These are phyloP conservation scores for Arthroderma sp. DNA, from an alignment of 2,329 filamentous ascomycete species.

Conservation along the genomic window DNA sequence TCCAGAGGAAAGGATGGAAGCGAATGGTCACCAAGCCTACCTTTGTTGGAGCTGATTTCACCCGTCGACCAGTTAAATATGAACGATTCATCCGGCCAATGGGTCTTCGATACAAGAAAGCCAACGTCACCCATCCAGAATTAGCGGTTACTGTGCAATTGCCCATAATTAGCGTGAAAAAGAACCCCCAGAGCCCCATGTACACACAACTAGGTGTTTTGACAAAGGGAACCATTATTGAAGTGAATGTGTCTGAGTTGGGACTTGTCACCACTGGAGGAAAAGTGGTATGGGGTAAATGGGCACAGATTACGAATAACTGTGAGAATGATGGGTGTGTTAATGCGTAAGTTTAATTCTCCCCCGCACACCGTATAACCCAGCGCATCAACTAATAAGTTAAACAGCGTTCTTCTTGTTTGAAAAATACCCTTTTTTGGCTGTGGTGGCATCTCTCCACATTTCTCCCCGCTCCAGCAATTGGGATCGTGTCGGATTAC, in stretches of 20 bases:
- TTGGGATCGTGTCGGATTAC: neutral
- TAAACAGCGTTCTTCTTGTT: constrained; percentile 17
- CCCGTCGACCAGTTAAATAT: constrained; percentile 69
- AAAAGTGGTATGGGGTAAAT: constrained; percentile 87
- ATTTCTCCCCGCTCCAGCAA: neutral
- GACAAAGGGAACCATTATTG: constrained; percentile 71
- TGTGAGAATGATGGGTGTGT: constrained; percentile 52
- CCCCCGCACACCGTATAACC: neutral
- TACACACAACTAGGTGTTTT: constrained; percentile 88
- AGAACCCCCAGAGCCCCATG: constrained; percentile 77
- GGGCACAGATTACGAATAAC: constrained; percentile 53
- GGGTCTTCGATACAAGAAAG: constrained; percentile 69
- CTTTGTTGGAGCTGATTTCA: constrained; percentile 87
- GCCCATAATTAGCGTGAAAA: constrained; percentile 65
- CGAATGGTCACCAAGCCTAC: constrained; percentile 64
- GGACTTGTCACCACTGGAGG: constrained; percentile 82
- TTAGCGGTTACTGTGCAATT: constrained; percentile 79
- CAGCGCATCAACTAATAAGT: neutral
- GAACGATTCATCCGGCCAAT: constrained; percentile 59
- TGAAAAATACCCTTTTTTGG: constrained; percentile 6
- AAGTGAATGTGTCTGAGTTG: constrained; percentile 87
- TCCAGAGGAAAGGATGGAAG: constrained; percentile 63
- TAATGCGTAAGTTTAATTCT: constrained; percentile 36
- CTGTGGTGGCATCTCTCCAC: neutral
- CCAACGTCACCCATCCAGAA: constrained; percentile 63